These are phyloP conservation scores for Flaveria floridana DNA, from an alignment of 140 eudicot species.

Conservation along the genomic window DNA sequence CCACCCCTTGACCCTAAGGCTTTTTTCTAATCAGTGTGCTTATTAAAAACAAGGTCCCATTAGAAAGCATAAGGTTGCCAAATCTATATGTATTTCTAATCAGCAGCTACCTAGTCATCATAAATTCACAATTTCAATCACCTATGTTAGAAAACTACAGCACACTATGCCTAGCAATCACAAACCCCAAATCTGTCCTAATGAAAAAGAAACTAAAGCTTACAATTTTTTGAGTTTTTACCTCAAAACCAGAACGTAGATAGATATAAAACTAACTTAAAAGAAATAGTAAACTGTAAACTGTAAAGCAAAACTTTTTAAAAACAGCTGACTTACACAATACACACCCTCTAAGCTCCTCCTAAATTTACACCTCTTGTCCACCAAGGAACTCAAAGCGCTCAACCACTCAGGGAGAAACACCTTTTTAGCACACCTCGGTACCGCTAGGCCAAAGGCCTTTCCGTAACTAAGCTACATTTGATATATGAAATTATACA, in stretches of 20 bases:
- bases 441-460: too few species aligned
- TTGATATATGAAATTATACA: not conserved
- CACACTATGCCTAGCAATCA: constrained; percentile 5
- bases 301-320: not conserved
- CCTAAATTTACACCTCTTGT: too few species aligned
- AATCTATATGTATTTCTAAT: not conserved
- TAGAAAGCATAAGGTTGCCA: not conserved
- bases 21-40: not conserved
- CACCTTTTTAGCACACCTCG: too few species aligned
- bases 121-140: not conserved
- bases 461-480: not conserved
- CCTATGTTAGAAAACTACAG: not conserved
- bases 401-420: too few species aligned
- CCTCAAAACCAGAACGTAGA: not conserved
- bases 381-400: too few species aligned
- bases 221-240: not conserved
- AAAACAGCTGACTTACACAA: too few species aligned
- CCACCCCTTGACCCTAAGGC: not conserved
- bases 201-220: not conserved
- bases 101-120: not conserved
- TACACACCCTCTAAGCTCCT: too few species aligned
- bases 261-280: not conserved
- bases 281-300: not conserved
- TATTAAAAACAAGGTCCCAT: not conserved
- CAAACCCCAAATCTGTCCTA: not conserved